These are phyloP conservation scores for Solanum megistacrolobum DNA, from an alignment of 257 asterid species.

Conservation along the genomic window DNA sequence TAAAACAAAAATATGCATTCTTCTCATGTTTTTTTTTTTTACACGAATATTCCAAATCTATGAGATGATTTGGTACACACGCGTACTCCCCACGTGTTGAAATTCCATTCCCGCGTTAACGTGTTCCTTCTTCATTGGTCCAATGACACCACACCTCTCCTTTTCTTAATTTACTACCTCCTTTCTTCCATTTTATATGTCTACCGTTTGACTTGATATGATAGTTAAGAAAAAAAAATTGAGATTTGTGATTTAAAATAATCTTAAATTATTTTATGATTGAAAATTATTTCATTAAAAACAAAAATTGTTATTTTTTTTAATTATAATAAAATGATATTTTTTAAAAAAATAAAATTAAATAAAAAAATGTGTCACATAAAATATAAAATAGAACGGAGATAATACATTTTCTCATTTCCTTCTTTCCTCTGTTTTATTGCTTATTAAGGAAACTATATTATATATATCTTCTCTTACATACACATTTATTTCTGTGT, in stretches of 20 bases:
- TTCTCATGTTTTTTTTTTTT: neutral
- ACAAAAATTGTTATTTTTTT: no score
- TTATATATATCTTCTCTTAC: neutral
- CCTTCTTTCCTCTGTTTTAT: neutral
- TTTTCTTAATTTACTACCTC: neutral
- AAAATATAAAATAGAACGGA: neutral
- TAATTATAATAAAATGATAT: no score
- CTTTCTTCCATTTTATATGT: neutral
- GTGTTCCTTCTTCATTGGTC: slow-evolving; percentile 14
- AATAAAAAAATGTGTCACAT: no score
- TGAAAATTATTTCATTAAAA: no score
- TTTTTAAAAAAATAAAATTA: no score
- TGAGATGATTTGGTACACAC: slow-evolving; percentile 5
- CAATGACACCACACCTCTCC: neutral
- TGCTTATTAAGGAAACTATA: neutral
- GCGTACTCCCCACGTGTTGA: slow-evolving; percentile 49
- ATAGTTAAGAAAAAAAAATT: no score
- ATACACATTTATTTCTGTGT: neutral
- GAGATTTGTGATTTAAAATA: no score
- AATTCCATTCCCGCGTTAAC: slow-evolving; percentile 40
- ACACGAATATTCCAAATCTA: neutral
- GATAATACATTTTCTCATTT: neutral
- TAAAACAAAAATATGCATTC: neutral
- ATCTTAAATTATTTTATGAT: no score
- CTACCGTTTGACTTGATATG: no score